Percentiles rank a stretch among this genome's conserved stretches.
phyloP scores from a whole-genome alignment of 2,329 filamentous ascomycete genomes.

The Ophiosphaerella korrae region DNA sequence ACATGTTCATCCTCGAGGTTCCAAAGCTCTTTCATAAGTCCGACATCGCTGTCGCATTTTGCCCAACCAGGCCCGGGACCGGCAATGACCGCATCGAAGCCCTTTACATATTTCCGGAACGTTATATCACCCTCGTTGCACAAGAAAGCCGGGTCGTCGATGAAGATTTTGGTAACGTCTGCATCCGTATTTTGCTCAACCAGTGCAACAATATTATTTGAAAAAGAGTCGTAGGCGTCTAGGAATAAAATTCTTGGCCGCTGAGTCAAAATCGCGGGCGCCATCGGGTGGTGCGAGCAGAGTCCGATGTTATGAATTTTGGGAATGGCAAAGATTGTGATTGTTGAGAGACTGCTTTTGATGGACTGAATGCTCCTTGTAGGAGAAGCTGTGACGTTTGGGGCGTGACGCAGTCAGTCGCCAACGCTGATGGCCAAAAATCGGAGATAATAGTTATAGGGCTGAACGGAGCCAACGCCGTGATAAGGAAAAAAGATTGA shows the following conservation, averaged over 20 bases:
- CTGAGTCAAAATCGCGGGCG: conserved; percentile 31
- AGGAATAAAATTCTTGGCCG: conserved; percentile 74
- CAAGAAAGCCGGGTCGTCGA: conserved; percentile 55
- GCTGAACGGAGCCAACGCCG: conserved; percentile 16
- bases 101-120: conserved; percentile 54
- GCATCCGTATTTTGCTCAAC: conserved; percentile 72
- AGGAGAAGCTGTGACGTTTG: background rate
- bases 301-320: background rate
- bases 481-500: conserved; percentile 13
- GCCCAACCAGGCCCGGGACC: conserved; percentile 91
- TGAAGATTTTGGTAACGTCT: conserved; percentile 72
- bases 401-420: conserved; percentile 1
- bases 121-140: conserved; percentile 28
- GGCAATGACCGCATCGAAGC: conserved; percentile 84
- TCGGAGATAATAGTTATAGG: conserved; percentile 7
- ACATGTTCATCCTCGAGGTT: conserved; percentile 61
- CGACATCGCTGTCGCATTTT: conserved; percentile 73
- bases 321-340: no score
- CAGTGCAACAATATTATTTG: conserved; percentile 89
- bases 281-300: conserved; percentile 22
- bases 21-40: conserved; percentile 81
- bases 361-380: background rate
- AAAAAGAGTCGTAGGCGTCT: conserved; percentile 96
- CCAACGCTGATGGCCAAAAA: conserved; percentile 11
- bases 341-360: no score